Percentiles rank a stretch among this genome's conserved stretches.
phyloP scores from a whole-genome alignment of 495 filamentous ascomycete genomes.

The Talaromyces ruber region DNA sequence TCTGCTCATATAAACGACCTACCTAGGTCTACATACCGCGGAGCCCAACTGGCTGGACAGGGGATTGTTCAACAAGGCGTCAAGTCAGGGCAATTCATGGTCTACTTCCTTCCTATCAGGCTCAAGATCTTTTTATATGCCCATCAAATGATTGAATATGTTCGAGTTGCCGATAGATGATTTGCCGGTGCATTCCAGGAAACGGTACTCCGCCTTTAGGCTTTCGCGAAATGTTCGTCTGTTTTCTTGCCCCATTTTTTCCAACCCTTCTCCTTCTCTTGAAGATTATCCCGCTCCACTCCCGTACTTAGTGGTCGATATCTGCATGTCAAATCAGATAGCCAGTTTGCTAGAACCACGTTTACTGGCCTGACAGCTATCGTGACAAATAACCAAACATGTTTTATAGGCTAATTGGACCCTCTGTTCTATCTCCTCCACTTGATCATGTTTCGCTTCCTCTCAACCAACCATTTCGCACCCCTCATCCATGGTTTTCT shows the following conservation, averaged over 20 bases:
- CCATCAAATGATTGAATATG: background rate
- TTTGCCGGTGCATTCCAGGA: background rate
- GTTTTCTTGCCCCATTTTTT: background rate
- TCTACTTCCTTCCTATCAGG: background rate
- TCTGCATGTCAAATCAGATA: background rate
- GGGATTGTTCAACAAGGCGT: background rate
- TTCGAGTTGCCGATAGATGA: background rate
- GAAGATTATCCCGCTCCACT: background rate
- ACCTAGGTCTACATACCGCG: background rate
- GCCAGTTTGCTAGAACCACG: background rate
- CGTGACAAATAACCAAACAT: background rate
- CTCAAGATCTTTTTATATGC: background rate
- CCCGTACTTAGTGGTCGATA: background rate
- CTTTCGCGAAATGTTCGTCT: background rate
- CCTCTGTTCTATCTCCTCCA: background rate
- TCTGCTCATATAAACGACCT: background rate
- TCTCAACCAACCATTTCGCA: background rate
- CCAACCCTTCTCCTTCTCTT: background rate
- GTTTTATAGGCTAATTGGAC: background rate
- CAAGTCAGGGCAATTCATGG: background rate
- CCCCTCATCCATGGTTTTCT: background rate
- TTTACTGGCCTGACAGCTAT: background rate
- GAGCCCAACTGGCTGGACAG: slow-evolving; percentile 1
- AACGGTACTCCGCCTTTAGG: background rate
- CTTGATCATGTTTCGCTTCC: background rate